Evolutionary conservation across 208 protist species (phyloP), one percentile per base, ranked within the genome.

Genomic region (Trypanosoma melophagium): DNA sequence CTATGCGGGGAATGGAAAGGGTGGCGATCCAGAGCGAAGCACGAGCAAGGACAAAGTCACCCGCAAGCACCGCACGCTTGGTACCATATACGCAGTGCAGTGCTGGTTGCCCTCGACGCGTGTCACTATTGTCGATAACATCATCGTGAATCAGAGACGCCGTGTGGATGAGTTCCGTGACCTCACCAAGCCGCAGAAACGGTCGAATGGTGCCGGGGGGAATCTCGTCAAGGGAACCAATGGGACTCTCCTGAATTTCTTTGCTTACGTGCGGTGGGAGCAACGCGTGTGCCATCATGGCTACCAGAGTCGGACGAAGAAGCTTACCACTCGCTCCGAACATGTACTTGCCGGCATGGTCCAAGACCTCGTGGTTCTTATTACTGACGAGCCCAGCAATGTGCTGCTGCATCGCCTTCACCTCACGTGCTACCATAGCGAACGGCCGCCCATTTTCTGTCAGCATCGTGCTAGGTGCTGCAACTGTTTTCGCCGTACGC

Each of bases 91-190:
- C 79, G 25, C 76, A 69, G 70, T 97, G 89, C n/a, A 96, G 75
- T 0, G 93, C 80, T 0, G 81, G 75, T 10, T 87, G 66, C 16
- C 94, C 92, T n/a, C 97, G 84, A 62, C 97, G 92, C 10, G 87
- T 98, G 44, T 93, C 85, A 25, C 92, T 89, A 24, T 94, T 85
- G 67, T 98, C 97, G 59, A 98, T 92, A 14, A 98, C 95, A 75
- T 98, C 97, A 71, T 98, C 97, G 65, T 98, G 97, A n/a, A 98
- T 84, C 13, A 98, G 87, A 22, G 87, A 96, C 21, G 97, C 97
- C 2, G 93, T 96, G 83, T 98, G 97, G 42, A 98, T 98, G 62
- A 98, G 92, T 77, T 98, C 96, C 17, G 93, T 97, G 56, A 98
- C 91, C 69, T 97, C 95, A 7, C 94, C 96, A 38, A 98, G 82